Base-by-base conservation (phyloP, 2,329 filamentous ascomycete species). In the Lachnum nothofagi region DNA sequence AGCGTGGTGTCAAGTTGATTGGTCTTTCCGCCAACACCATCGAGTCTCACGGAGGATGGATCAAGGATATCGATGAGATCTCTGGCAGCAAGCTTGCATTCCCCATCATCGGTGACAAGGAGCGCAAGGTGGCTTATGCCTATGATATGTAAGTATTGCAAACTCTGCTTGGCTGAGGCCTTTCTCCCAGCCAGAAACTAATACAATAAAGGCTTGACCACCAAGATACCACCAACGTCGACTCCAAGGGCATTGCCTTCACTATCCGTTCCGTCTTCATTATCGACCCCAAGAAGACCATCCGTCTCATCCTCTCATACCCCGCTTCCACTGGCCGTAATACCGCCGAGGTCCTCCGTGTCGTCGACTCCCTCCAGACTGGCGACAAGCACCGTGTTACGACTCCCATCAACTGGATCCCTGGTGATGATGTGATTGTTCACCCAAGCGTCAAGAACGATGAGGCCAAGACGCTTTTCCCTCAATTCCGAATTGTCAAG, bases 231-330 rank as follows among this genome's bases (percentile, higher is more conserved):
- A 86, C 83, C 73, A 90, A 90, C 72, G 83, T 90, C 49, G 86
- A 90, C 68, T 70, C 78, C 64, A 88, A 88, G 79, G 85, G 85
- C 61, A 86, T 91, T 61, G 89, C 90, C 48, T 91, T 95, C 73
- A 95, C 91, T 62, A 95, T 96, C 73, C 88, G 91, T 64, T 89
- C 86, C 61, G 91, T 95, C 67, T 95, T 94, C 78, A 78, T 95
- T 73, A 93, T 95, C 69, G 90, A 95, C 75, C 90, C 90, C 57
- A 82, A 81, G 71, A 95, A 95, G 83, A 91, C 85, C 70, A 93
- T 95, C 72, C 85, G 91, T 63, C 82, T 91, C 67, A 94, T 89
- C 68, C 86, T 95, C 75, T 84, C 87, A 66, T 96, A 95, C 77
- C 91, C 91, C 37, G 90, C 91, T 53, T 91, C 86, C 51, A 94